phyloP scores from a whole-genome alignment of 768 basidiomycete genomes.

The Tylopilus plumbeoviolaceoides region DNA sequence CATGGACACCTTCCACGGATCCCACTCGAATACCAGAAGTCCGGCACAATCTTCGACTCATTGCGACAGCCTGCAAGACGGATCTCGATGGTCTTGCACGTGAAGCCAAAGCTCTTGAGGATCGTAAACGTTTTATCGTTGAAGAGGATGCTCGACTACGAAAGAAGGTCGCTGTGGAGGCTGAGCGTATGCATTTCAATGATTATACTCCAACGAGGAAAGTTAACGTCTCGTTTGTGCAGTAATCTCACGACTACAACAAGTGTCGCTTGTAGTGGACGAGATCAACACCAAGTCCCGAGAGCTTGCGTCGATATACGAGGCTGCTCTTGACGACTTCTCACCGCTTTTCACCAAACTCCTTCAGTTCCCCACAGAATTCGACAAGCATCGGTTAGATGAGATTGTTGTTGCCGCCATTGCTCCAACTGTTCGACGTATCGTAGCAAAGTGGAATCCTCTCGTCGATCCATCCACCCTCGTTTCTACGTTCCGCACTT shows the following conservation, averaged over 20 bases:
- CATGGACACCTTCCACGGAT: conserved; percentile 87
- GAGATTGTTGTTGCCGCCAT: conserved; percentile 94
- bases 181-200: conserved; percentile 51
- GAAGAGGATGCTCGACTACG: conserved; percentile 68
- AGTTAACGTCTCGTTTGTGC: conserved; percentile 2
- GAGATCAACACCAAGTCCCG: conserved; percentile 65
- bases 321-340: conserved; percentile 71
- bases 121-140: conserved; percentile 67
- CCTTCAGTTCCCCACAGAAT: conserved; percentile 70
- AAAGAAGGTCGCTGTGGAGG: conserved; percentile 71
- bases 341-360: conserved; percentile 69
- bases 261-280: conserved; percentile 69
- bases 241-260: conserved; percentile 79
- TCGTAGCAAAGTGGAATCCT: conserved; percentile 79
- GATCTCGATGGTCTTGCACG: conserved; percentile 86
- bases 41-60: conserved; percentile 90
- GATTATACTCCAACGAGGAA: not conserved
- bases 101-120: conserved; percentile 82
- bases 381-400: conserved; percentile 74
- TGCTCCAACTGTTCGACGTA: conserved; percentile 69
- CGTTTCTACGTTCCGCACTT: conserved; percentile 60
- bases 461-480: conserved; percentile 69
- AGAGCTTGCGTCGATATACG: conserved; percentile 60
- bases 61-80: conserved; percentile 75
- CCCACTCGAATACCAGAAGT: conserved; percentile 90